phyloP scores from a whole-genome alignment of 257 asterid genomes.

The Gardenia jasminoides region DNA sequence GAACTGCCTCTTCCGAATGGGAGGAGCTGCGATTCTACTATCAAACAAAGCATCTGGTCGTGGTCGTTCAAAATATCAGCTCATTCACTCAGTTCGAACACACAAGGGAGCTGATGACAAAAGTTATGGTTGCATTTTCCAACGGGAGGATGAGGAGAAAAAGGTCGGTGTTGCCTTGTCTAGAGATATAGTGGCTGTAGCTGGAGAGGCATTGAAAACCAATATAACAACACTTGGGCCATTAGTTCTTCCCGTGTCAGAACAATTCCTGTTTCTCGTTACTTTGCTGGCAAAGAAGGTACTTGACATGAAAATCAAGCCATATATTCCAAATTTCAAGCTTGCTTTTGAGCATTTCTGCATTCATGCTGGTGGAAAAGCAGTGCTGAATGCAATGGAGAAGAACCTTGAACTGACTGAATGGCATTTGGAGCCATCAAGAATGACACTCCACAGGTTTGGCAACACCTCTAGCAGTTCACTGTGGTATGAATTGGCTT shows the following conservation, averaged over 20 bases:
- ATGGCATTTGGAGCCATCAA: no score
- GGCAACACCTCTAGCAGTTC: no score
- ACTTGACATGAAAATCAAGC: no score
- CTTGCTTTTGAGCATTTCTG: no score
- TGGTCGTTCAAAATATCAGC: slow-evolving; percentile 25
- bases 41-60: slow-evolving; percentile 27
- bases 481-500: no score
- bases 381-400: no score
- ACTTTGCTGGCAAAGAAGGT: background rate
- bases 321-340: no score
- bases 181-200: slow-evolving; percentile 22
- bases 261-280: slow-evolving; percentile 23
- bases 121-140: slow-evolving; percentile 25
- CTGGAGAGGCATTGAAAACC: slow-evolving; percentile 36
- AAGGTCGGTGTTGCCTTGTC: slow-evolving; percentile 19
- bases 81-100: slow-evolving; percentile 29
- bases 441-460: no score
- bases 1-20: slow-evolving; percentile 34
- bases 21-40: slow-evolving; percentile 32
- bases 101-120: slow-evolving; percentile 37
- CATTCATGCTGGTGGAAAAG: no score
- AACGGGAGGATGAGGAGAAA: slow-evolving; percentile 27
- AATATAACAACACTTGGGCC: slow-evolving; percentile 39
- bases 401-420: no score
- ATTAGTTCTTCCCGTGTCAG: slow-evolving; percentile 43